phyloP scores from a whole-genome alignment of 2,329 filamentous ascomycete genomes.

The Trichoderma sp. region DNA sequence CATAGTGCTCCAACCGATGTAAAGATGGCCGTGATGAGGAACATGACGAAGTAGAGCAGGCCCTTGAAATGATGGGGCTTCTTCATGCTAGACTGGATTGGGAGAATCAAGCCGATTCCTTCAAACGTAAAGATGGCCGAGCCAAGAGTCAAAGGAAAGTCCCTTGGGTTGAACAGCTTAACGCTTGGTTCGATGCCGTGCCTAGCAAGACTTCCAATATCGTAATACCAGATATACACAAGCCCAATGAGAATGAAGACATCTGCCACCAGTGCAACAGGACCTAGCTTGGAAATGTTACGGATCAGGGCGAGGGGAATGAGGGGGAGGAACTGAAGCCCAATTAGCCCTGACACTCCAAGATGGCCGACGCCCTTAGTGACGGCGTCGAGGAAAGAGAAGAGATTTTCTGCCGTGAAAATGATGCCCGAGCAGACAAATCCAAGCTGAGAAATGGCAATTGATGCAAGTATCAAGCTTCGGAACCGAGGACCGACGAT shows the following conservation, averaged over 20 bases:
- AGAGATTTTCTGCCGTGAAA: slow-evolving; percentile 74
- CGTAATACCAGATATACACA: slow-evolving; percentile 72
- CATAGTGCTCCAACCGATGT: slow-evolving; percentile 71
- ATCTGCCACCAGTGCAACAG: slow-evolving; percentile 68
- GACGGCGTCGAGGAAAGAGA: slow-evolving; percentile 67
- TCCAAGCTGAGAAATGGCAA: slow-evolving; percentile 73
- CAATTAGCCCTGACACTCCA: slow-evolving; percentile 58
- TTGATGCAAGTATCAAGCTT: slow-evolving; percentile 66
- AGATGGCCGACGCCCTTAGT: slow-evolving; percentile 50
- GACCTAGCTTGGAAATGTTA: slow-evolving; percentile 73
- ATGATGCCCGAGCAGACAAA: slow-evolving; percentile 79
- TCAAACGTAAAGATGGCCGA: slow-evolving; percentile 78
- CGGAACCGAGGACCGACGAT: slow-evolving; percentile 66
- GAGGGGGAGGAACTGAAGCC: slow-evolving; percentile 63
- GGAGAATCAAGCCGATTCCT: slow-evolving; percentile 74
- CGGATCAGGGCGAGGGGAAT: slow-evolving; percentile 70
- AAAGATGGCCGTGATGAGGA: slow-evolving; percentile 72
- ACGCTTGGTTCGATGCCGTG: slow-evolving; percentile 62
- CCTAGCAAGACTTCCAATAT: slow-evolving; percentile 57
- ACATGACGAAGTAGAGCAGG: slow-evolving; percentile 69
- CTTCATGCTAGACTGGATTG: slow-evolving; percentile 75
- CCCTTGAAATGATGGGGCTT: slow-evolving; percentile 66
- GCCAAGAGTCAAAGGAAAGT: slow-evolving; percentile 71
- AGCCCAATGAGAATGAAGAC: slow-evolving; percentile 71
- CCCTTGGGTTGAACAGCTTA: slow-evolving; percentile 67